phyloP scores from a whole-genome alignment of 805 yeast genomes.

The Kregervanrija delftensis region DNA sequence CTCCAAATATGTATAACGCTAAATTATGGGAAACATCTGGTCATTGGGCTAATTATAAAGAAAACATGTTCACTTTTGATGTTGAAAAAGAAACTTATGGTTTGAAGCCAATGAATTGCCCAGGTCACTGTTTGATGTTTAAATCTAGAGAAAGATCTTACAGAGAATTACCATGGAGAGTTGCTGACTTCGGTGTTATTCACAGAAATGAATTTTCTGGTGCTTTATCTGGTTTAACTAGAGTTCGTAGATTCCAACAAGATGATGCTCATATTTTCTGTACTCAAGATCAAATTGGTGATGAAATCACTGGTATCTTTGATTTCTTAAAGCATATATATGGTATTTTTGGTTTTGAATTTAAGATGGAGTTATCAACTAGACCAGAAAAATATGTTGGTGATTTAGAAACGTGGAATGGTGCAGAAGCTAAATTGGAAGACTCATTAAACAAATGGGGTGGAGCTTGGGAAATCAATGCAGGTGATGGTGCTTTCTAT shows the following conservation, averaged over 20 bases:
- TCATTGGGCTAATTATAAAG: slow-evolving; percentile 97
- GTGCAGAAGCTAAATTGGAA: slow-evolving; percentile 81
- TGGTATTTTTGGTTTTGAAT: slow-evolving; percentile 90
- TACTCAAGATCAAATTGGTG: slow-evolving; percentile 81
- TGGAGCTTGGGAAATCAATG: slow-evolving; percentile 88
- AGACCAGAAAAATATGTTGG: slow-evolving; percentile 97
- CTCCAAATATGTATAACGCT: slow-evolving; percentile 97
- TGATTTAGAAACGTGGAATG: slow-evolving; percentile 88
- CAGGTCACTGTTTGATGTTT: slow-evolving; percentile 82
- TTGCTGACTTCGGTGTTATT: slow-evolving; percentile 95
- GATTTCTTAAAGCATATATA: slow-evolving; percentile 81
- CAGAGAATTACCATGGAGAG: slow-evolving; percentile 97
- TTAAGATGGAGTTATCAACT: slow-evolving; percentile 94
- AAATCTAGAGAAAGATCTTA: slow-evolving; percentile 90
- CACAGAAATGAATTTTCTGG: slow-evolving; percentile 97
- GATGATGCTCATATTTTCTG: slow-evolving; percentile 99
- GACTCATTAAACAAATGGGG: slow-evolving; percentile 79
- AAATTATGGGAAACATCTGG: slow-evolving; percentile 98
- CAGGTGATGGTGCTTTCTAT: slow-evolving; percentile 96
- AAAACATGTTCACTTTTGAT: slow-evolving; percentile 94
- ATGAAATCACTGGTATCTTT: slow-evolving; percentile 76
- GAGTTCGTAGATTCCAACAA: slow-evolving; percentile 98
- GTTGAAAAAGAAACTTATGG: slow-evolving; percentile 95
- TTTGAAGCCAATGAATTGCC: slow-evolving; percentile 79
- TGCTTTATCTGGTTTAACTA: slow-evolving; percentile 88